Evolutionary conservation across 1,284 basidiomycete genomes (phyloP).

Genomic region (Schizophyllum amplum): DNA sequence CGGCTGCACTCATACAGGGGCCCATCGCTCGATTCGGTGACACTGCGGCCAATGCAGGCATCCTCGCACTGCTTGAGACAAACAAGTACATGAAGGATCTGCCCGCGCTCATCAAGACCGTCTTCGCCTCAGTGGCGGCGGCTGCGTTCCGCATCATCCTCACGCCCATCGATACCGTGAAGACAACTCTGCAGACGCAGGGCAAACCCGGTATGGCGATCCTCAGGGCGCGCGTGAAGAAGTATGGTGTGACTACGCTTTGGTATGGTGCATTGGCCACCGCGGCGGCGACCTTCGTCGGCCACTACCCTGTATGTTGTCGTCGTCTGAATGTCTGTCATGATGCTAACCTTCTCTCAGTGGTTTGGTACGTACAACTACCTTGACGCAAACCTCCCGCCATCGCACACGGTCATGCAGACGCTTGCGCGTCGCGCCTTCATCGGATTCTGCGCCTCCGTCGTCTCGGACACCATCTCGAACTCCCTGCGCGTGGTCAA

Average conservation of each 20-base stretch:
- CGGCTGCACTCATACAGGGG: slow-evolving; percentile 77
- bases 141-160: slow-evolving; percentile 78
- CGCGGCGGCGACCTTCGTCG: slow-evolving; percentile 88
- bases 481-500: slow-evolving; percentile 89
- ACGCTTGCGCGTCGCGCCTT: slow-evolving; percentile 72
- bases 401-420: slow-evolving; percentile 40
- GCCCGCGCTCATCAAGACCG: slow-evolving; percentile 55
- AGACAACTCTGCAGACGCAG: slow-evolving; percentile 89
- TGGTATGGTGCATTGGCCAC: slow-evolving; percentile 88
- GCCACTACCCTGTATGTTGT: slow-evolving; percentile 63
- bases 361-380: slow-evolving; percentile 84
- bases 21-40: slow-evolving; percentile 79
- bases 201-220: slow-evolving; percentile 62
- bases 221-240: slow-evolving; percentile 59
- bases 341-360: slow-evolving; percentile 19
- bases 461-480: slow-evolving; percentile 75
- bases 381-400: slow-evolving; percentile 57
- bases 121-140: slow-evolving; percentile 64
- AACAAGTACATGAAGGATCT: slow-evolving; percentile 61
- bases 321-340: neutral
- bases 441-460: slow-evolving; percentile 80
- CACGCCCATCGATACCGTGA: slow-evolving; percentile 84
- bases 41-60: slow-evolving; percentile 79
- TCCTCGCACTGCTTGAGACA: slow-evolving; percentile 65
- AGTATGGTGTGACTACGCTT: slow-evolving; percentile 67